Evolutionary conservation across 31 red algal species (phyloP), one percentile per base, ranked within the genome.

Genomic region (Endocladia muricata): DNA sequence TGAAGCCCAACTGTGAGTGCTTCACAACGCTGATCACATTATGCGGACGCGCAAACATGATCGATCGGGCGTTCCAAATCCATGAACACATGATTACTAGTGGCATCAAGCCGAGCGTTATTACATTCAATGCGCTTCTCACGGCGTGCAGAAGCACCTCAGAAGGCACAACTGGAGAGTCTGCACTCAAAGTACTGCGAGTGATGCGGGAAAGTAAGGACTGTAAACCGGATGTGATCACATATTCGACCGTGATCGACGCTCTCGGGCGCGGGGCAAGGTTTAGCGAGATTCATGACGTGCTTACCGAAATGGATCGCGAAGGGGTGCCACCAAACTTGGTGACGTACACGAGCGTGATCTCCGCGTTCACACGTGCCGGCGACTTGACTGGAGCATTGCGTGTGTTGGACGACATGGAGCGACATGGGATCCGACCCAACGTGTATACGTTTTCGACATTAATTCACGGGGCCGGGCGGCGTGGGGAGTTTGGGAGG

Each of bases 161-260:
- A 5, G 38, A 40, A 23, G 37, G 37, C 1, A 40, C 65, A 37
- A 59, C 81, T 3, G 54, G 55, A 6, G 83, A 87, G 13, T 31
- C 38, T 30, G 82, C 82, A 21, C 40, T 93, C 76, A 26, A 65
- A 15, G 40, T 87, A 32, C n/a, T 86, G 42, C 5, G 70, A 1
- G 41, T 41, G 0, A 96, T 96, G 93, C 26, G 60, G 1, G 65
- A 25, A 1, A 60, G 41, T 17, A 17, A 1, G 9, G 42, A 55
- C n/a, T 81, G 74, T 41, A 35, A 40, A n/a, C 93, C 93, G 34
- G 88, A 85, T 44, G 93, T 96, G 56, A 77, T 96, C 13, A 84
- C 87, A n/a, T 91, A 87, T 55, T 91, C 82, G n/a, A 81, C 88
- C 13, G 48, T 96, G 56, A 82, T 96, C 44, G 93, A 96, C 58